Conservation (phyloP, 352 stramenopile genomes). For the Pythium volutum region DNA sequence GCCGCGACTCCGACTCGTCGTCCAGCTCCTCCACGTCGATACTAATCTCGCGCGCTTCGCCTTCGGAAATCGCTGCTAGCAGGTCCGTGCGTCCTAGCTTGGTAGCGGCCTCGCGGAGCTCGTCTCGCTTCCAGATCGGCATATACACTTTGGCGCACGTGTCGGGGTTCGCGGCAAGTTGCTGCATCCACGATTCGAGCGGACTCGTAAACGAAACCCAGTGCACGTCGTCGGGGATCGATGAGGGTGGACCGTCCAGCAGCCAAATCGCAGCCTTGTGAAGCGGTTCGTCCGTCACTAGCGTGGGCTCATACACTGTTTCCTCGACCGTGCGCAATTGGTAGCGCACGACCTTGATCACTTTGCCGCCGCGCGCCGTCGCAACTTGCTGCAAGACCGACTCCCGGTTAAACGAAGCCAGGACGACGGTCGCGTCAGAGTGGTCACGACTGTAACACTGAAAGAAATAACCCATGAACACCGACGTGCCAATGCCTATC, state of each 20-base stretch:
- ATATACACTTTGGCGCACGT: not conserved
- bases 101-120: not conserved
- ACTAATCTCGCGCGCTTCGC: not conserved
- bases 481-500: conserved; percentile 13
- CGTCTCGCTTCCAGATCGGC: not conserved
- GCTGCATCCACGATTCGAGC: not conserved
- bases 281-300: not conserved
- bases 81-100: not conserved
- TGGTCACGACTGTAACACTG: not conserved
- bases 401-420: not conserved
- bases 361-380: not conserved
- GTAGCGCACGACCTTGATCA: not conserved
- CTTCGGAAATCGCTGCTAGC: not conserved
- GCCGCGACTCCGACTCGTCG: not conserved
- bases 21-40: not conserved
- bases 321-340: not conserved
- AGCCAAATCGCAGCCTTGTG: not conserved
- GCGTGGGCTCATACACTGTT: not conserved
- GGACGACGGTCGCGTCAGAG: not conserved
- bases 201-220: conserved; percentile 8
- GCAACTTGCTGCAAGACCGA: conserved; percentile 1
- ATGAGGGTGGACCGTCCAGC: not conserved
- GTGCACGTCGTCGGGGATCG: not conserved
- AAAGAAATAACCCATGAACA: conserved; percentile 15
- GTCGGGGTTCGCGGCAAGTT: not conserved